Conservation (phyloP, 495 filamentous ascomycete species). For the Aspergillus mulundensis region DNA sequence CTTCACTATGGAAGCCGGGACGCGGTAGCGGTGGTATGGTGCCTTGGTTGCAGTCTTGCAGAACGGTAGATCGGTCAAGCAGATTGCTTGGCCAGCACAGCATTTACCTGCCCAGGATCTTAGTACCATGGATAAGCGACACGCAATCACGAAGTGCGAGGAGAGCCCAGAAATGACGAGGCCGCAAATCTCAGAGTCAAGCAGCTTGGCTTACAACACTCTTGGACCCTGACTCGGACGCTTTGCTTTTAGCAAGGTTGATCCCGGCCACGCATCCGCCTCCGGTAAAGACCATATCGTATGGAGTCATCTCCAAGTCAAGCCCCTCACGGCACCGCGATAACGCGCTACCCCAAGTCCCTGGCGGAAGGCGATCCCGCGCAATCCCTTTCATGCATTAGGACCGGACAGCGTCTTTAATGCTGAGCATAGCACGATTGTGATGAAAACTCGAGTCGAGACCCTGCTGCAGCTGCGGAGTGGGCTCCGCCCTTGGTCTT, state of each 20-base stretch:
- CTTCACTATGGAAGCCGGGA: no score
- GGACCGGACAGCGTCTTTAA: neutral
- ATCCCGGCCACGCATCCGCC: no score
- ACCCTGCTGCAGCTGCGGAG: conserved; percentile 3
- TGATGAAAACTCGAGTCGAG: neutral
- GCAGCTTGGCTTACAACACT: neutral
- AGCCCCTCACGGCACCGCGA: no score
- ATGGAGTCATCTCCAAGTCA: no score
- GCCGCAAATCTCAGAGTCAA: neutral
- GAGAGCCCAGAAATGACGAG: neutral
- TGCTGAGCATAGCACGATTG: neutral
- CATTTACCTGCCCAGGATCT: neutral
- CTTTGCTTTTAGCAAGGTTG: neutral
- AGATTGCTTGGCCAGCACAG: neutral
- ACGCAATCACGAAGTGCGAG: neutral
- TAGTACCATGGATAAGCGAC: neutral
- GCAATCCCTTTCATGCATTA: neutral
- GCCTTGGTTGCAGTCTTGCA: no score
- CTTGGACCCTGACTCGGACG: neutral
- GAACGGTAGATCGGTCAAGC: no score
- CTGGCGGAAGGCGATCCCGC: neutral
- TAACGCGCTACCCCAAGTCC: neutral
- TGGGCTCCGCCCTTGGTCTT: neutral
- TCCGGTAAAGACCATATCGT: no score
- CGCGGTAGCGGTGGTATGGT: no score